Evolutionary conservation across 768 basidiomycete species (phyloP), one percentile per base, ranked within the genome.

Genomic region (Tremella mesenterica): DNA sequence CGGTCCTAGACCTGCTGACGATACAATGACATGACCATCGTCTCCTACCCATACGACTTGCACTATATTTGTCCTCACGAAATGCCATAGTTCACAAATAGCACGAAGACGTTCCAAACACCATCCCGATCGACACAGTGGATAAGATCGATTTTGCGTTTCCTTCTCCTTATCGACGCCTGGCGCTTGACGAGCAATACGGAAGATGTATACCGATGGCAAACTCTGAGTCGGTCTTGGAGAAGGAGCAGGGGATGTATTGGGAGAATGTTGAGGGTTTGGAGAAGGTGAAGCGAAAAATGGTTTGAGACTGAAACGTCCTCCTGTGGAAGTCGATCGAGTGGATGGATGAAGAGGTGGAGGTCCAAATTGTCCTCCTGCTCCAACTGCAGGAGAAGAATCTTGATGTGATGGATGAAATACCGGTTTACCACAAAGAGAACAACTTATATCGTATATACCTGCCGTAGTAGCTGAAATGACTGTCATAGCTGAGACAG

Each of bases 1-100:
- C 5, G 38, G 8, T n/a, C 8, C n/a, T 5, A 16, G n/a, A 44
- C 14, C 44, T 23, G 44, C 44, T 25, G 44, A 4, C 12, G n/a
- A n/a, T 18, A 44, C 21, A 20, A 53, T 21, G 34, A 48, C 48
- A 41, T 52, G 60, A 10, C 65, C 65, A 48, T 73, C 71, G 52
- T 84, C 86, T 58, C 92, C 90, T 52, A 88, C 85, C 91, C 91
- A 95, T 4, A 93, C 76, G 60, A 83, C 85, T 54, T 90, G 88
- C 18, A 93, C 77, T 50, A 95, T 77, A 9, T 85, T 81, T 0
- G 81, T 83, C 21, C 88, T 81, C 47, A 93, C 83, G 64, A 87
- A 93, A 16, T 85, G 81, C 89, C 90, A 95, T 13, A 93, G 75
- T 3, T 84, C 85, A 72, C 89, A 92, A n/a, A 90, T 88, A 31